Percentiles rank a stretch among this genome's conserved stretches.
phyloP scores from a whole-genome alignment of 2,329 filamentous ascomycete species.

The Colletotrichum siamense region DNA sequence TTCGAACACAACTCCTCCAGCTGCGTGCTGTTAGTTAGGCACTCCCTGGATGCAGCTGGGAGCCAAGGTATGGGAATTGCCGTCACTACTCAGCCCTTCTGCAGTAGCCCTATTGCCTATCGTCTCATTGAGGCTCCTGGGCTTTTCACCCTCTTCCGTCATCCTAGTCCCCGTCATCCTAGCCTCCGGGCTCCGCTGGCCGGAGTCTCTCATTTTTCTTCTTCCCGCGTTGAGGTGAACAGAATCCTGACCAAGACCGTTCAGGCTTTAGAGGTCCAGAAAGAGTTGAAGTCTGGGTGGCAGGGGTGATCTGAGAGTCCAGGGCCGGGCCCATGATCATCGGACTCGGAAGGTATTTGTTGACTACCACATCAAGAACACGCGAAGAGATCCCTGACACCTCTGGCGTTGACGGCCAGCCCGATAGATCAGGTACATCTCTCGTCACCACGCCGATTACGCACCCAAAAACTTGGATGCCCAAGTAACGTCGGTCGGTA shows the following conservation, averaged over 20 bases:
- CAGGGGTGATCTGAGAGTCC: not conserved
- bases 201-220: not conserved
- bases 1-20: constrained; percentile 4
- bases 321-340: not conserved
- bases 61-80: not conserved
- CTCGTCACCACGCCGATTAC: not conserved
- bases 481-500: not conserved
- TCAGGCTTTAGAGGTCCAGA: not conserved
- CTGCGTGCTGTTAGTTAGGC: not conserved
- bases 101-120: not conserved
- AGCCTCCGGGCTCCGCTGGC: not conserved
- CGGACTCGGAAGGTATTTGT: constrained; percentile 1
- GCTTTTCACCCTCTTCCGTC: not conserved
- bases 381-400: not conserved
- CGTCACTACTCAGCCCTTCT: not conserved
- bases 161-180: not conserved
- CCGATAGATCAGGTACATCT: not conserved
- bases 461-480: not conserved
- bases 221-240: not conserved
- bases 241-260: not conserved
- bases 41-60: not conserved
- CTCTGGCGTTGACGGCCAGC: not conserved
- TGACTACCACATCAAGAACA: constrained; percentile 6
- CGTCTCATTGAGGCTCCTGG: not conserved
- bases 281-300: not conserved